Evolutionary conservation across 306 rosid genomes (phyloP).

Genomic region (Geum urbanum): DNA sequence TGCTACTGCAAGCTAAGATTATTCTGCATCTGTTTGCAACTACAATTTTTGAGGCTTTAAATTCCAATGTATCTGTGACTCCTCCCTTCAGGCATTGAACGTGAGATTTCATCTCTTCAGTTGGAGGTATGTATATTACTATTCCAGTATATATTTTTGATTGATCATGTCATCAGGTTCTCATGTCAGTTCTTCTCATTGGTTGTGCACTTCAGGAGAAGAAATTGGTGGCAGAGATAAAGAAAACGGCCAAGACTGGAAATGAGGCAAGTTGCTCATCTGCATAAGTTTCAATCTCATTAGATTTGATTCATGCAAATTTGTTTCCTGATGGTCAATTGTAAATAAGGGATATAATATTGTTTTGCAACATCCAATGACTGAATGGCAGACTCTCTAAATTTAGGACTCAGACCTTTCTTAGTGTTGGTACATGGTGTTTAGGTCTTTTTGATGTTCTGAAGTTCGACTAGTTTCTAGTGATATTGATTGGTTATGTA

Average conservation of each 20-base stretch:
- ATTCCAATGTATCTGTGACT: neutral
- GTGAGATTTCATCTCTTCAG: slow-evolving; percentile 87
- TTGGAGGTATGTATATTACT: slow-evolving; percentile 56
- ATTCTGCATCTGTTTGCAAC: slow-evolving; percentile 1
- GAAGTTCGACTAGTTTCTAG: neutral
- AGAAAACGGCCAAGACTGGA: slow-evolving; percentile 83
- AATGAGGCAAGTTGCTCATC: slow-evolving; percentile 57
- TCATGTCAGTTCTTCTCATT: slow-evolving; percentile 18
- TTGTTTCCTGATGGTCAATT: neutral
- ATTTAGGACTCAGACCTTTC: neutral
- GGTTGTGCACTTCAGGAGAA: slow-evolving; percentile 56
- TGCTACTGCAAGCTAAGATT: neutral
- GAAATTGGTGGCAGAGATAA: slow-evolving; percentile 90
- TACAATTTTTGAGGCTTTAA: neutral
- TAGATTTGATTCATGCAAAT: neutral
- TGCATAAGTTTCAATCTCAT: neutral
- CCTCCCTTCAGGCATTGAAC: slow-evolving; percentile 65
- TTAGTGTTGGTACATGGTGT: neutral
- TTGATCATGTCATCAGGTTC: neutral
- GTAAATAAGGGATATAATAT: neutral
- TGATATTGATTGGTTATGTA: neutral
- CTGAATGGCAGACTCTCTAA: neutral
- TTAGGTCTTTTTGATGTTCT: neutral
- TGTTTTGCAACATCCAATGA: neutral
- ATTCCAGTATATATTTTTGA: neutral